Base-by-base conservation (phyloP, 139 green algal genomes). In the Chlorokybus atmophyticus region DNA sequence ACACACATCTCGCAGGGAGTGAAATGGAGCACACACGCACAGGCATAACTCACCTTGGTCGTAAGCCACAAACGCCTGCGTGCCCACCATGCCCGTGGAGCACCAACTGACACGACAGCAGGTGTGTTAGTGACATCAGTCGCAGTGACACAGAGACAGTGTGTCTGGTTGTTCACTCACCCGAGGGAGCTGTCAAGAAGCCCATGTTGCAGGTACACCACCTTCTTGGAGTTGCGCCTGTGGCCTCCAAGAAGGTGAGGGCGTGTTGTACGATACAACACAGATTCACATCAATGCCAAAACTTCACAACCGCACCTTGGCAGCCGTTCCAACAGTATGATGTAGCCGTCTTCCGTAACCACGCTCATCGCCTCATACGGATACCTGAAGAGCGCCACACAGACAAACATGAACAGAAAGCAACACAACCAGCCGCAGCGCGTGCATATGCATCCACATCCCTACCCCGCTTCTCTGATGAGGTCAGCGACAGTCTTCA, bases 141-240 rank as follows among this genome's bases (percentile, higher is more conserved):
- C n/a, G n/a, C n/a, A n/a, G n/a, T n/a, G n/a, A n/a, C n/a, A n/a
- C n/a, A n/a, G n/a, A n/a, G n/a, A n/a, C n/a, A n/a, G n/a, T n/a
- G n/a, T n/a, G n/a, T n/a, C n/a, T n/a, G n/a, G n/a, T n/a, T n/a
- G n/a, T n/a, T n/a, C 10, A 44, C 57, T 81, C 85, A 97, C 7
- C 80, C 81, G 54, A 97, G 68, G 29, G 70, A 77, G 27, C 84
- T 94, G 78, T 97, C 89, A 59, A 96, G 68, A 23, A 97, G 72
- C 26, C 85, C 85, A 39, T 93, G 85, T 77, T 81, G 79, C 91
- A 96, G 60, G 88, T 84, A 4, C 58, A 78, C 83, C 23, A 84
- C 82, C n/a, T 44, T 31, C 3, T 59, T 58, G 3, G 77, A 69
- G 25, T 68, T 78, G 56, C 60, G 53, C 6, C 79, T 73, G 21